phyloP scores from a whole-genome alignment of 306 rosid genomes.

The Pyrus pyrifolia region DNA sequence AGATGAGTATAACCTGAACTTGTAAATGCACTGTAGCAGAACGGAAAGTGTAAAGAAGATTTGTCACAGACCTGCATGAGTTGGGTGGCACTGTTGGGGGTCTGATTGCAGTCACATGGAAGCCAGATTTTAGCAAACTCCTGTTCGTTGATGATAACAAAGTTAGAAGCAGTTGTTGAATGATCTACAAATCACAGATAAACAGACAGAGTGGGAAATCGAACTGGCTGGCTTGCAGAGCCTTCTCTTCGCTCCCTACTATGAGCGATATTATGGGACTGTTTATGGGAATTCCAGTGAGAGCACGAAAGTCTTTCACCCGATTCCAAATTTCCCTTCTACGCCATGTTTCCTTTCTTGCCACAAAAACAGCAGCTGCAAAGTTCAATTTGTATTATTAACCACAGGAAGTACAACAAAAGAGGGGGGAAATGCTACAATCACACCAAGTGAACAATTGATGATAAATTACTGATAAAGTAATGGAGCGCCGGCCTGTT shows the following conservation, averaged over 20 bases:
- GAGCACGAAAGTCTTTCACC: slow-evolving; percentile 65
- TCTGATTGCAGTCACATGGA: slow-evolving; percentile 89
- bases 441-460: neutral
- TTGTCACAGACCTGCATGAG: slow-evolving; percentile 74
- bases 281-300: slow-evolving; percentile 80
- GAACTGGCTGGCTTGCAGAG: slow-evolving; percentile 82
- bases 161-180: slow-evolving; percentile 10
- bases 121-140: slow-evolving; percentile 77
- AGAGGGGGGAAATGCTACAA: neutral
- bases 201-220: neutral
- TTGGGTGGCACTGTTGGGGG: slow-evolving; percentile 96
- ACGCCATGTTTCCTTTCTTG: slow-evolving; percentile 77
- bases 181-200: neutral
- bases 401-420: neutral
- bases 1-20: neutral
- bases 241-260: slow-evolving; percentile 85
- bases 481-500: neutral
- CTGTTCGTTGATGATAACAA: slow-evolving; percentile 34
- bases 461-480: neutral
- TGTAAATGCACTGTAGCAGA: neutral
- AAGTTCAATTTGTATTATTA: slow-evolving; percentile 18
- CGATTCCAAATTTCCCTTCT: slow-evolving; percentile 65
- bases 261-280: slow-evolving; percentile 86
- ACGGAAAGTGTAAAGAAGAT: neutral
- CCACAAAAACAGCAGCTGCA: slow-evolving; percentile 79